A percentile compares a stretch with the other conserved stretches of the same genome.
Evolutionary conservation across 2,329 filamentous ascomycete species (phyloP).

Genomic region (Allantophomopsis cytisporea): DNA sequence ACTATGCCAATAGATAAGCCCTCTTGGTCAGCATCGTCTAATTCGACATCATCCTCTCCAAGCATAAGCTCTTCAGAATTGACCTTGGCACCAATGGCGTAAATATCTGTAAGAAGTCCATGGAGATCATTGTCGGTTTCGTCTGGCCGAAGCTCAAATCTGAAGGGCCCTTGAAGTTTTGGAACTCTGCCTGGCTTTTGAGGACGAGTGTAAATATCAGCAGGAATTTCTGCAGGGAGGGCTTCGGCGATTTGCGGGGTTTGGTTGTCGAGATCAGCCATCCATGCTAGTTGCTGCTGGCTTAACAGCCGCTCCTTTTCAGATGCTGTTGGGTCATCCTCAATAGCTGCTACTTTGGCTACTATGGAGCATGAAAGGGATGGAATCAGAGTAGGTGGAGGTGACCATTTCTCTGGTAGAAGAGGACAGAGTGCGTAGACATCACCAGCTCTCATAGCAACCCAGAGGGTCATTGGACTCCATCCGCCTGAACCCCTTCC

Average conservation of each 20-base stretch:
- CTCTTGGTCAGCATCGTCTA: slow-evolving; percentile 41
- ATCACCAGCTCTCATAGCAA: slow-evolving; percentile 90
- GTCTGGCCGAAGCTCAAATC: slow-evolving; percentile 32
- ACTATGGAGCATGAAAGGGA: slow-evolving; percentile 75
- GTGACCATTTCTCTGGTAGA: slow-evolving; percentile 75
- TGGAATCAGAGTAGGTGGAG: slow-evolving; percentile 62
- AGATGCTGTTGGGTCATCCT: slow-evolving; percentile 42
- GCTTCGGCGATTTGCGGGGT: slow-evolving; percentile 42
- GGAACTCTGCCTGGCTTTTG: slow-evolving; percentile 42
- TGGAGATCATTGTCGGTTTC: slow-evolving; percentile 41
- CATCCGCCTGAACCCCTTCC: slow-evolving; percentile 61
- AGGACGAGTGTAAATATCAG: slow-evolving; percentile 44
- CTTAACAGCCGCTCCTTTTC: slow-evolving; percentile 39
- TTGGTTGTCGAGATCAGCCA: slow-evolving; percentile 50
- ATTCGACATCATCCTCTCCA: slow-evolving; percentile 47
- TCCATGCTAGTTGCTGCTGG: slow-evolving; percentile 54
- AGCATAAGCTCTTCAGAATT: slow-evolving; percentile 46
- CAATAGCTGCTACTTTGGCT: slow-evolving; percentile 50
- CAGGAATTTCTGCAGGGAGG: slow-evolving; percentile 29
- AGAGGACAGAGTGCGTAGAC: slow-evolving; percentile 89
- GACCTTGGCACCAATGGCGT: slow-evolving; percentile 47
- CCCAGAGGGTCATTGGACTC: slow-evolving; percentile 92
- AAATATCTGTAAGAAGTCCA: slow-evolving; percentile 43
- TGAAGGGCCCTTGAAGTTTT: slow-evolving; percentile 48
- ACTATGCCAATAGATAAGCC: slow-evolving; percentile 46